phyloP scores from a whole-genome alignment of 75 land plant species.

The Adiantum capillusveneris region DNA sequence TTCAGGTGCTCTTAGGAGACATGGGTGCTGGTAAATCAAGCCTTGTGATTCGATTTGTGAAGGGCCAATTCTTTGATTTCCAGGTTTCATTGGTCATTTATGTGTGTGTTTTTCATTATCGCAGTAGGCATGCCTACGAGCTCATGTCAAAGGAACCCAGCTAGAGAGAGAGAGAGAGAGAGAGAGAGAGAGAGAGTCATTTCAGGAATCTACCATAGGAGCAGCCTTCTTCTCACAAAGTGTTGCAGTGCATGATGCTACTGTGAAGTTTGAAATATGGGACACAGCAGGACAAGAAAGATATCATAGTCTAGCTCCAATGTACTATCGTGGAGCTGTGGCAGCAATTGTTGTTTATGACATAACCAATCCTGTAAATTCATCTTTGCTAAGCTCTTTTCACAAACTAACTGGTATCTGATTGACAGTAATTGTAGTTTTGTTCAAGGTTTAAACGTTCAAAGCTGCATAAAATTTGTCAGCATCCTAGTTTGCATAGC shows the following conservation, averaged over 20 bases:
- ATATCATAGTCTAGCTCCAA: constrained; percentile 96
- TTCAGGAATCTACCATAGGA: constrained; percentile 94
- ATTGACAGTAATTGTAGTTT: too few relatives aligned
- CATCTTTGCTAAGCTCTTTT: too few relatives aligned
- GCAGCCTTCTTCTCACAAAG: constrained; percentile 98
- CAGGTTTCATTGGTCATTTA: too few relatives aligned
- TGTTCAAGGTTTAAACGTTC: too few relatives aligned
- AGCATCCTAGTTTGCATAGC: too few relatives aligned
- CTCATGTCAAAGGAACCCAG: too few relatives aligned
- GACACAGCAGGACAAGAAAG: constrained; percentile 99
- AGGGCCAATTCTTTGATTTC: constrained; percentile 71
- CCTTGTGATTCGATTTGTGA: constrained; percentile 81
- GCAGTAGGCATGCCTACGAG: too few relatives aligned
- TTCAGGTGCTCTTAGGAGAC: constrained; percentile 76
- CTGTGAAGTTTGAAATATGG: constrained; percentile 96
- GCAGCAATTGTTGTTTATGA: constrained; percentile 92
- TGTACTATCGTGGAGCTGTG: constrained; percentile 95
- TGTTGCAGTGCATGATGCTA: constrained; percentile 72
- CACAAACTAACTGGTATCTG: too few relatives aligned
- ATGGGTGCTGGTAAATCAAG: constrained; percentile 87
- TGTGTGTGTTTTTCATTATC: too few relatives aligned
- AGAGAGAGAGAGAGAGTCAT: too few relatives aligned
- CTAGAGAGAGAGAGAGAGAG: too few relatives aligned
- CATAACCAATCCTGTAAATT: constrained; percentile 49
- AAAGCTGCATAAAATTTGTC: too few relatives aligned